Evolutionary conservation across 1,284 basidiomycete genomes (phyloP).

Genomic region (Heterobasidion annosum): DNA sequence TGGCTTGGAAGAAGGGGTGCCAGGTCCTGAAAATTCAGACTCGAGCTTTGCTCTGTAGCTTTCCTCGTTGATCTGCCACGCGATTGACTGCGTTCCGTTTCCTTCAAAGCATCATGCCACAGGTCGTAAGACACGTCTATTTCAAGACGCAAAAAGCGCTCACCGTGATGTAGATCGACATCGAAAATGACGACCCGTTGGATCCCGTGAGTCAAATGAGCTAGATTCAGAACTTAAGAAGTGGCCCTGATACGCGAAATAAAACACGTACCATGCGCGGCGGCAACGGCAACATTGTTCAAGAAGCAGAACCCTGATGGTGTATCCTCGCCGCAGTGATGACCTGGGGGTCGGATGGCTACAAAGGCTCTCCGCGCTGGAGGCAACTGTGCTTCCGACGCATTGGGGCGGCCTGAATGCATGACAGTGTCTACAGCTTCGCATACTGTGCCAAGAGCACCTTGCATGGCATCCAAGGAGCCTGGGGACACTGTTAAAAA

Average conservation of each 20-base stretch:
- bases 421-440: conserved; percentile 75
- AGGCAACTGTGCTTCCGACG: not conserved
- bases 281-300: conserved; percentile 88
- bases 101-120: conserved; percentile 31
- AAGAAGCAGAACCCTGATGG: conserved; percentile 93
- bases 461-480: conserved; percentile 67
- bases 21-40: conserved; percentile 20
- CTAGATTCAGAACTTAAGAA: conserved; percentile 26
- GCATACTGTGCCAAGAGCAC: conserved; percentile 72
- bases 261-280: conserved; percentile 66
- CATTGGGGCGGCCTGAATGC: conserved; percentile 12
- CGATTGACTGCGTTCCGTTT: conserved; percentile 89
- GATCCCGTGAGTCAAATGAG: conserved; percentile 73
- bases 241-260: not conserved
- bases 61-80: conserved; percentile 89
- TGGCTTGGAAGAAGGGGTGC: conserved; percentile 20
- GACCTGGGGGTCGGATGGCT: conserved; percentile 81
- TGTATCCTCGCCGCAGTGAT: conserved; percentile 83
- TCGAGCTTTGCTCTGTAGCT: conserved; percentile 64
- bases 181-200: conserved; percentile 84
- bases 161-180: conserved; percentile 89
- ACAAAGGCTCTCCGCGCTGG: conserved; percentile 59
- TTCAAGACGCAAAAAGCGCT: conserved; percentile 6
- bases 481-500: conserved; percentile 52
- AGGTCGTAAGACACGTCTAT: not conserved